phyloP scores from a whole-genome alignment of 768 basidiomycete species.

The Podaxis sp. region DNA sequence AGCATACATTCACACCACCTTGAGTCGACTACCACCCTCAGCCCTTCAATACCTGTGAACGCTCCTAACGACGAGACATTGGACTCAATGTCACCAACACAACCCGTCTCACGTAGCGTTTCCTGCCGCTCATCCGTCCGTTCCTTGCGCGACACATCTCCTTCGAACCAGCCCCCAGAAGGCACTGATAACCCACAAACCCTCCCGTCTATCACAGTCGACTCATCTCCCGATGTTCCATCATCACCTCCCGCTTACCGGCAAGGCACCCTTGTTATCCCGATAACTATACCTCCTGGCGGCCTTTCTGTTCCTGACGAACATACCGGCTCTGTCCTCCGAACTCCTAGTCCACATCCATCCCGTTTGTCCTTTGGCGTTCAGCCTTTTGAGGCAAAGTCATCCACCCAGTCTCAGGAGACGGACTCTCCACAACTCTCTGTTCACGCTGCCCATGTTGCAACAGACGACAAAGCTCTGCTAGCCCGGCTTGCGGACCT shows the following conservation, averaged over 20 bases:
- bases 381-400: constrained; percentile 8
- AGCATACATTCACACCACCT: constrained; percentile 25
- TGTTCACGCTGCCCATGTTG: constrained; percentile 53
- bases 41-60: constrained; percentile 14
- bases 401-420: constrained; percentile 14
- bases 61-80: constrained; percentile 19
- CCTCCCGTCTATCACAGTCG: constrained; percentile 18
- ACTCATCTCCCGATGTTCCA: constrained; percentile 17
- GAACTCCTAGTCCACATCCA: constrained; percentile 18
- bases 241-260: constrained; percentile 44
- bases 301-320: constrained; percentile 18
- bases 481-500: constrained; percentile 52
- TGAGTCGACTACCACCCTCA: constrained; percentile 26
- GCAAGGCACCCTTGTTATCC: constrained; percentile 24
- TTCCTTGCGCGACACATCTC: constrained; percentile 17
- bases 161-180: background rate
- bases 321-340: constrained; percentile 14
- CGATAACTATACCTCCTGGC: constrained; percentile 19
- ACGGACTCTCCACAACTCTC: constrained; percentile 18
- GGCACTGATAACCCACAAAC: background rate
- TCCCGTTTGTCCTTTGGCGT: constrained; percentile 23
- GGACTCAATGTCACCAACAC: constrained; percentile 13
- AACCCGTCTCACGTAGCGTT: constrained; percentile 21
- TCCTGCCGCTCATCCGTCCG: constrained; percentile 34
- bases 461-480: constrained; percentile 63